Evolutionary conservation across 352 stramenopile genomes (phyloP), one percentile per base, ranked within the genome.

Genomic region (Phytophthora brassicae): DNA sequence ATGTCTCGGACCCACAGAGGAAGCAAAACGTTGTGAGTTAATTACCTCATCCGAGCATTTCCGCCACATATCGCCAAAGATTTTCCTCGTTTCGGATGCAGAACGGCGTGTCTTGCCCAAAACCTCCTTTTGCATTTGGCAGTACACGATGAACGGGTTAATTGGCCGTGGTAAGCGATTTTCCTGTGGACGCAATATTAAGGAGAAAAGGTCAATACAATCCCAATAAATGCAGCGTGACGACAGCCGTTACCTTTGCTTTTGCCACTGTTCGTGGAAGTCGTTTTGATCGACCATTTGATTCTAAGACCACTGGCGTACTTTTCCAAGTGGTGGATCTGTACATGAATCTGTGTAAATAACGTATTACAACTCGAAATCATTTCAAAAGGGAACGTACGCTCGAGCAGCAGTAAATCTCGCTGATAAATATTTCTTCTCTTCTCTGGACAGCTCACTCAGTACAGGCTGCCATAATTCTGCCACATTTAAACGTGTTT

Each of bases 121-220:
- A 24, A 72, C 56, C 16, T 90, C 81, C 35, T 89, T 88, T 39
- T 92, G 84, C 42, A 91, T 71, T 65, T 92, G 84, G 39, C 84
- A 92, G 56, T 79, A 92, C 68, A 92, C 81, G 51, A 92, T 90
- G 57, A 92, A 92, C 35, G 84, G 79, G 35, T 92, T 92, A 69
- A 92, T 86, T 28, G 84, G 72, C 13, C 84, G 81, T 12, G 77
- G 81, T 57, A 65, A 62, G 26, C 84, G 84, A 13, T 71, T 65
- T 35, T 87, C 79, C 75, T 88, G 66, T 29, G n/a, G 8, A 53
- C 12, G 17, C 16, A 56, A 52, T 22, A 6, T n/a, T n/a, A n/a
- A n/a, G n/a, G n/a, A n/a, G n/a, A n/a, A n/a, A n/a, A n/a, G n/a
- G n/a, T n/a, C n/a, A n/a, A n/a, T n/a, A n/a, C n/a, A n/a, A n/a